These are phyloP conservation scores for Leccinum boreale DNA, from an alignment of 768 basidiomycete genomes.

Conservation along the genomic window DNA sequence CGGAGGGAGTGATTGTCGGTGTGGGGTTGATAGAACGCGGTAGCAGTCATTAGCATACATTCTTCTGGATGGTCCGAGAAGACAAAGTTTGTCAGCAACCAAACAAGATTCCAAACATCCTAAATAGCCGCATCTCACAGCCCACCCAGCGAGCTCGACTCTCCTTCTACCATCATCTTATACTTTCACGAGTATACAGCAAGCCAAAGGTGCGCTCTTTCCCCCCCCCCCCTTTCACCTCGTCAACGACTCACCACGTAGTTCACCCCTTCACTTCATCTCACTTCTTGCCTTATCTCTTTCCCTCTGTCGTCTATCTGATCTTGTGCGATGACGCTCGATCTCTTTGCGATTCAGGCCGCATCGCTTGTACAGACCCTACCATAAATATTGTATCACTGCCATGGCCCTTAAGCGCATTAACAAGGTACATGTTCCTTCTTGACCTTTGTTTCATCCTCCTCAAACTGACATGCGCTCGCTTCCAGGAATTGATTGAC, in stretches of 20 bases:
- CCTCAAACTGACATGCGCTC: neutral
- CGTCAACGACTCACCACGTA: neutral
- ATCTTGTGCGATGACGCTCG: conserved; percentile 38
- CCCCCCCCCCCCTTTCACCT: neutral
- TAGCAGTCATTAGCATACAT: neutral
- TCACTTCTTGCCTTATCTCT: neutral
- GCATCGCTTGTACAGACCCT: conserved; percentile 12
- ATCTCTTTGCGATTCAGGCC: conserved; percentile 26
- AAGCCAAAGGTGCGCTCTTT: conserved; percentile 8
- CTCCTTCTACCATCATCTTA: conserved; percentile 28
- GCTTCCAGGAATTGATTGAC: conserved; percentile 89
- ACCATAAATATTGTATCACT: conserved; percentile 6
- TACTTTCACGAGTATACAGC: neutral
- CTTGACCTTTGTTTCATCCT: neutral
- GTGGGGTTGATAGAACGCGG: conserved; percentile 70
- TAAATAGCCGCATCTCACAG: conserved; percentile 31
- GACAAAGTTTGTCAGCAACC: conserved; percentile 32
- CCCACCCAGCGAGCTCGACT: conserved; percentile 11
- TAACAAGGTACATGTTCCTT: conserved; percentile 73
- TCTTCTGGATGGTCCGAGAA: conserved; percentile 11
- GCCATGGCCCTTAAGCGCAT: conserved; percentile 98
- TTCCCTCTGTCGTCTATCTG: conserved; percentile 12
- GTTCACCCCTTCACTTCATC: neutral
- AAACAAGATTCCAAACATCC: conserved; percentile 36
- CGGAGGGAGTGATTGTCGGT: conserved; percentile 71